Evolutionary conservation across 2,329 filamentous ascomycete genomes (phyloP), one percentile per base, ranked within the genome.

Genomic region (Conoideocrella luteorostrata): DNA sequence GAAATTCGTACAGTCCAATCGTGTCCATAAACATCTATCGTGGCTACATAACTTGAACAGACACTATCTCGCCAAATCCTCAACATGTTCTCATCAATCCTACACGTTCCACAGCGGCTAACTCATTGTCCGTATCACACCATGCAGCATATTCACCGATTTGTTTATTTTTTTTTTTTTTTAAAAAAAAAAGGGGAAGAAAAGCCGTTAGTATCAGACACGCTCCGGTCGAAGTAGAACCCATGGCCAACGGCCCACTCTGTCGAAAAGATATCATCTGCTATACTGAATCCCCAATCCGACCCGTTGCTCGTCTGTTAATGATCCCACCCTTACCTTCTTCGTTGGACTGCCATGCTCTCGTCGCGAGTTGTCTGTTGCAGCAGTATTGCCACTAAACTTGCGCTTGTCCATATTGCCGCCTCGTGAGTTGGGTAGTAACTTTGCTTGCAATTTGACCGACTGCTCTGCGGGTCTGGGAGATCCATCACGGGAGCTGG

Each of bases 241-340:
- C n/a, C n/a, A n/a, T n/a, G n/a, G n/a, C n/a, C n/a, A 15, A 18
- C 11, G n/a, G 7, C 21, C 7, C 38, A 17, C 20, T n/a, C n/a
- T n/a, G n/a, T 17, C n/a, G 10, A 30, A 18, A 34, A 24, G 11
- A 3, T n/a, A 17, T 53, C 39, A 56, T 43, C 57, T 46, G 41
- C 65, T 53, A 46, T 75, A 74, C 46, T 74, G 70, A 47, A 80
- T 78, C 3, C 75, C 75, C 29, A 79, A 55, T 0, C 75, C 75
- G 12, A 79, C 64, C 11, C 62, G 56, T 11, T 57, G 58, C 2
- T 67, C 62, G 23, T 69, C 68, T 13, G 59, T 51, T 41, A 65
- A 48, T 9, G 61, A 60, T 1, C 63, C 66, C 13, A 71, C 62
- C 20, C 71, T 65, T 41, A 69, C 56, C 61, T 71, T 78, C 61